Conservation (phyloP, 2,329 filamentous ascomycete species). For the Nigrograna mackinnonii region DNA sequence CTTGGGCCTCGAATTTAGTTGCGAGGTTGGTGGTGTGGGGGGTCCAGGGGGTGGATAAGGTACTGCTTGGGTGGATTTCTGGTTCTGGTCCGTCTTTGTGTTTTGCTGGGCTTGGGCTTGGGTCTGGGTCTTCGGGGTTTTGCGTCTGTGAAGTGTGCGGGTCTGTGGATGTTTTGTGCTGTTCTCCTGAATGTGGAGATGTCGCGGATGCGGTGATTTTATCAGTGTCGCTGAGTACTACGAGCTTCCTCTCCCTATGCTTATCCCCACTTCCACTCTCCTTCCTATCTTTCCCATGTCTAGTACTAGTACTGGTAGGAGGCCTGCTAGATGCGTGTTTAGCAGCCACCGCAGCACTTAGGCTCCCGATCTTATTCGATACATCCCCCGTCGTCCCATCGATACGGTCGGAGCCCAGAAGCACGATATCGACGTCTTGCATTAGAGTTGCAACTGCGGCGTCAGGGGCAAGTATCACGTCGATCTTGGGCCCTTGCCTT, state of each 20-base stretch:
- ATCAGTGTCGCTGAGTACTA: slow-evolving; percentile 63
- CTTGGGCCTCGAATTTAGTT: slow-evolving; percentile 10
- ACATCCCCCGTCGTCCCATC: slow-evolving; percentile 59
- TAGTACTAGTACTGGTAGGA: too few relatives aligned
- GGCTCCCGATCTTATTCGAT: slow-evolving; percentile 69
- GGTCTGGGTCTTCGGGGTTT: too few relatives aligned
- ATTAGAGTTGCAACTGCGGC: slow-evolving; percentile 61
- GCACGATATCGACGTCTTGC: slow-evolving; percentile 56
- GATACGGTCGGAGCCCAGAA: slow-evolving; percentile 69
- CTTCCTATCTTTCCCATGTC: too few relatives aligned
- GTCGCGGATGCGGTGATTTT: slow-evolving; percentile 55
- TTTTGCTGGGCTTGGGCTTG: too few relatives aligned
- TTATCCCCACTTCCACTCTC: slow-evolving; percentile 16
- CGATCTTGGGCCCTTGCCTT: slow-evolving; percentile 30
- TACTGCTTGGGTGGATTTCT: too few relatives aligned
- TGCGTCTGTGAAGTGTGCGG: too few relatives aligned
- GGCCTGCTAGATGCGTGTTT: slow-evolving; percentile 51
- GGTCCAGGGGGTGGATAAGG: too few relatives aligned
- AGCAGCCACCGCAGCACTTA: slow-evolving; percentile 61
- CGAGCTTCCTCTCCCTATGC: slow-evolving; percentile 40
- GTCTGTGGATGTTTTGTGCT: not conserved
- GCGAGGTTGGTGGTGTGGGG: too few relatives aligned
- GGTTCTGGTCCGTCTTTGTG: too few relatives aligned
- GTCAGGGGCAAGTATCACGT: slow-evolving; percentile 61
- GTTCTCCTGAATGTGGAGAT: not conserved